Evolutionary conservation across 1,284 basidiomycete species (phyloP).

Genomic region (Papiliotrema terrestris): DNA sequence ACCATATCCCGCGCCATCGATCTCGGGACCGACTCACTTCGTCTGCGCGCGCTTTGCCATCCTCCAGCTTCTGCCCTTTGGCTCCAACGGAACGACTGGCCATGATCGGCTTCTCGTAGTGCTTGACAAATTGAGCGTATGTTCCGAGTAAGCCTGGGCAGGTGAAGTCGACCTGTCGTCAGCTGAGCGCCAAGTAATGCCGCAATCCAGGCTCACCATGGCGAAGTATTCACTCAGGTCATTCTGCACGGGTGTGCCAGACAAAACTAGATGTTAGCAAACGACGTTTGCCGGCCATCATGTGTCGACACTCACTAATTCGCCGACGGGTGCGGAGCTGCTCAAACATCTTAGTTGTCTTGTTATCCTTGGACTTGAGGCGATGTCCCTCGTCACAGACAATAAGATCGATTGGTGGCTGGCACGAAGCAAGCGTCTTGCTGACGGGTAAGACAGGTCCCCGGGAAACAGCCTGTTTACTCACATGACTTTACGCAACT

Average conservation of each 20-base stretch:
- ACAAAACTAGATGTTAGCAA: constrained; percentile 60
- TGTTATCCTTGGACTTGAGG: constrained; percentile 82
- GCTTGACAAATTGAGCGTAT: constrained; percentile 67
- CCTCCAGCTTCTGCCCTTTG: constrained; percentile 64
- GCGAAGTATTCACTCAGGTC: constrained; percentile 92
- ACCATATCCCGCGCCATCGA: neutral
- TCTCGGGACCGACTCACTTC: constrained; percentile 55
- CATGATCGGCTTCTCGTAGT: constrained; percentile 86
- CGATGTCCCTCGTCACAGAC: constrained; percentile 98
- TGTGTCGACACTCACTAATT: constrained; percentile 50
- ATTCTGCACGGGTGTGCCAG: constrained; percentile 97
- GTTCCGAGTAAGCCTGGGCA: constrained; percentile 77
- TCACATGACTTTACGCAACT: constrained; percentile 74
- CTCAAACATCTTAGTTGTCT: constrained; percentile 87
- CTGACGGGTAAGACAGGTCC: constrained; percentile 24
- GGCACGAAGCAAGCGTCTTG: constrained; percentile 45
- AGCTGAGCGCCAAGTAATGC: neutral
- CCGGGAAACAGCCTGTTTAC: constrained; percentile 13
- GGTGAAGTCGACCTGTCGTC: constrained; percentile 76
- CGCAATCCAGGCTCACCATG: constrained; percentile 62
- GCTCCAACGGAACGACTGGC: constrained; percentile 78
- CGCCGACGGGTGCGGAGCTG: constrained; percentile 68
- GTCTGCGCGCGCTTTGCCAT: constrained; percentile 67
- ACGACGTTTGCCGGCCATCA: neutral
- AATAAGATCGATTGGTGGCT: constrained; percentile 83